Evolutionary conservation across 2,329 filamentous ascomycete genomes (phyloP).

Genomic region (Trichoderma atrobrunneum): DNA sequence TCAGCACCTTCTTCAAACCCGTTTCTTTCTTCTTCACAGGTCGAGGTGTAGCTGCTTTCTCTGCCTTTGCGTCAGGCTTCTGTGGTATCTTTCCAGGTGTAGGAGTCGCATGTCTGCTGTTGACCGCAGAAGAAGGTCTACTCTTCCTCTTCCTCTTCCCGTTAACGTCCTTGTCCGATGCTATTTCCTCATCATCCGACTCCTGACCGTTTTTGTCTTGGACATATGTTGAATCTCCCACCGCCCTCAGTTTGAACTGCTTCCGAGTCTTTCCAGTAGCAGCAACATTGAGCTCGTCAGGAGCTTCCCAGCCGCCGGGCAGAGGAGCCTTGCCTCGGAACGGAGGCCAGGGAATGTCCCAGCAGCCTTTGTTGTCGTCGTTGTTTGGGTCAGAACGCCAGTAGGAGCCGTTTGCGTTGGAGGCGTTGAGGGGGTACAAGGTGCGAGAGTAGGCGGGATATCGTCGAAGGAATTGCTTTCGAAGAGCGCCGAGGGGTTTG

Average conservation of each 20-base stretch:
- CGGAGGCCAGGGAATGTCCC: constrained; percentile 31
- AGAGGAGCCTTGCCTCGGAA: constrained; percentile 25
- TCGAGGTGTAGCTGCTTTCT: not conserved
- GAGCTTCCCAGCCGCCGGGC: constrained; percentile 24
- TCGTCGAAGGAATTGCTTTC: constrained; percentile 24
- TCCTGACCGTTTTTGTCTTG: constrained; percentile 23
- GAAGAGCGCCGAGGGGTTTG: constrained; percentile 23
- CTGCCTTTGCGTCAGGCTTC: not conserved
- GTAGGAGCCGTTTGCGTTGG: constrained; percentile 21
- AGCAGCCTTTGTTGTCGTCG: constrained; percentile 26
- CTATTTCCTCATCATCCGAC: constrained; percentile 25
- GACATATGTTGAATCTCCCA: constrained; percentile 23
- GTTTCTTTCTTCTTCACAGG: not conserved
- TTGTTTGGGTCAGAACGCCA: constrained; percentile 36
- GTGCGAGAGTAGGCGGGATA: constrained; percentile 31
- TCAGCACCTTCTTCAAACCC: not conserved
- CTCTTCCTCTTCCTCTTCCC: constrained; percentile 14
- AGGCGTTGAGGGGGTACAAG: constrained; percentile 28
- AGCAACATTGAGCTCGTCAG: constrained; percentile 14
- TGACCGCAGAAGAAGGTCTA: not conserved
- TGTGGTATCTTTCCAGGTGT: not conserved
- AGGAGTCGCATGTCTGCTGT: not conserved
- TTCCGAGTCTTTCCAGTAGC: not conserved
- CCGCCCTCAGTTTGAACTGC: constrained; percentile 1
- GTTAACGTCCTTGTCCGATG: not conserved